A percentile compares a stretch with the other conserved stretches of the same genome.
Evolutionary conservation across 768 basidiomycete genomes (phyloP).

Genomic region (Lentinula detonsa): DNA sequence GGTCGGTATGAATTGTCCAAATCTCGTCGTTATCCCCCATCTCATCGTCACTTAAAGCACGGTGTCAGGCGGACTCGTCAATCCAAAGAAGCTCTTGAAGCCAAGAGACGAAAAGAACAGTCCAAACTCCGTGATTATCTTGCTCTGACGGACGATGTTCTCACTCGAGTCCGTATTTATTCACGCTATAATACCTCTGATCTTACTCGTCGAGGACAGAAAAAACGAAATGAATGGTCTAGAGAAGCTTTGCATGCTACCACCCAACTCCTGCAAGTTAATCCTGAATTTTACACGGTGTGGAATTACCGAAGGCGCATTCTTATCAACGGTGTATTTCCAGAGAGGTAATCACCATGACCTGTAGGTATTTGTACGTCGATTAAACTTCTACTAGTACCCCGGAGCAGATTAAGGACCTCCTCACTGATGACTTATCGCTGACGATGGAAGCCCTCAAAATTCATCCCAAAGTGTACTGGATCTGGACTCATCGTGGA

Average conservation of each 20-base stretch:
- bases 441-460: slow-evolving; percentile 81
- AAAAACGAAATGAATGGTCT: slow-evolving; percentile 61
- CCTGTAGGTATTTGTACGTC: neutral
- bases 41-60: slow-evolving; percentile 40
- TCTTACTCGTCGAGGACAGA: slow-evolving; percentile 37
- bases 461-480: slow-evolving; percentile 90
- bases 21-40: slow-evolving; percentile 3
- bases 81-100: slow-evolving; percentile 54
- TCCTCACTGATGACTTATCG: slow-evolving; percentile 67
- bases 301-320: slow-evolving; percentile 94
- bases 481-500: slow-evolving; percentile 96
- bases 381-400: slow-evolving; percentile 33
- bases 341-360: slow-evolving; percentile 42
- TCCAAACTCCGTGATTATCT: slow-evolving; percentile 76
- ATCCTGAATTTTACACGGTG: slow-evolving; percentile 93
- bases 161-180: slow-evolving; percentile 51
- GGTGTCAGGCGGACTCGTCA: slow-evolving; percentile 60
- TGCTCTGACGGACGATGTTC: slow-evolving; percentile 53
- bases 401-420: slow-evolving; percentile 50
- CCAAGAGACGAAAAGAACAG: slow-evolving; percentile 63
- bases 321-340: slow-evolving; percentile 65
- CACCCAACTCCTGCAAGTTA: slow-evolving; percentile 67
- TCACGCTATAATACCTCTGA: slow-evolving; percentile 5
- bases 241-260: slow-evolving; percentile 75
- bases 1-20: slow-evolving; percentile 12